These are phyloP conservation scores for Candida insectorum DNA, from an alignment of 805 yeast genomes.

Conservation along the genomic window DNA sequence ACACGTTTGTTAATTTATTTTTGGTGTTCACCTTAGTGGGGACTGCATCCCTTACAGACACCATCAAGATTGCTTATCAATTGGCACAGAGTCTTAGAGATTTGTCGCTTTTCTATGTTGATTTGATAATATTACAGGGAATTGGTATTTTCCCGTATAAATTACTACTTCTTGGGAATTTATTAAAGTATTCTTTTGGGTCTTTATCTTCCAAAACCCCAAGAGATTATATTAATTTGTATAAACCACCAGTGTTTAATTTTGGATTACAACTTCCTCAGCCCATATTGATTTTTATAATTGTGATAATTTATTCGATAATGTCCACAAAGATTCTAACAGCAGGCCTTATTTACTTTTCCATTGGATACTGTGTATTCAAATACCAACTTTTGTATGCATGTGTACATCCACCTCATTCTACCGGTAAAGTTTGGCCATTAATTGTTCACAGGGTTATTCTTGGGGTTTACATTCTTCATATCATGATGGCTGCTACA, in stretches of 20 bases:
- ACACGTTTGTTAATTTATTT: constrained; percentile 89
- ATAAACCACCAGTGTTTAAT: constrained; percentile 87
- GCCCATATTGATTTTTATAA: constrained; percentile 80
- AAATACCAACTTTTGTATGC: constrained; percentile 89
- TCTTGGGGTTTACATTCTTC: constrained; percentile 78
- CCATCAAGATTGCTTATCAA: constrained; percentile 83
- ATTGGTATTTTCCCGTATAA: constrained; percentile 89
- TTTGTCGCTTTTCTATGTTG: constrained; percentile 85
- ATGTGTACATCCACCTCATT: constrained; percentile 92
- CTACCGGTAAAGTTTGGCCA: constrained; percentile 97
- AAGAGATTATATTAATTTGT: constrained; percentile 69
- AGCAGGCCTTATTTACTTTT: constrained; percentile 80
- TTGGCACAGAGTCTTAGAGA: constrained; percentile 79
- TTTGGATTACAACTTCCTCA: constrained; percentile 91
- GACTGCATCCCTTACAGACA: constrained; percentile 85
- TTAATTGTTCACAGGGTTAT: constrained; percentile 78
- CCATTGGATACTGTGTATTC: constrained; percentile 82
- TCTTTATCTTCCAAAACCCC: constrained; percentile 72
- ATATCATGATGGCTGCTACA: constrained; percentile 90
- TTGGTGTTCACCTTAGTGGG: constrained; percentile 93
- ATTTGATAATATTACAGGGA: constrained; percentile 75
- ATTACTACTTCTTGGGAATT: constrained; percentile 73
- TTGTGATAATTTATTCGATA: constrained; percentile 83
- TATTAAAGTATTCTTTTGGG: constrained; percentile 62
- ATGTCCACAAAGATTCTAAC: constrained; percentile 83